Percentiles rank a stretch among this genome's conserved stretches.
These are phyloP conservation scores for Macaranga tanarius DNA, from an alignment of 441 rosid genomes.

Conservation along the genomic window DNA sequence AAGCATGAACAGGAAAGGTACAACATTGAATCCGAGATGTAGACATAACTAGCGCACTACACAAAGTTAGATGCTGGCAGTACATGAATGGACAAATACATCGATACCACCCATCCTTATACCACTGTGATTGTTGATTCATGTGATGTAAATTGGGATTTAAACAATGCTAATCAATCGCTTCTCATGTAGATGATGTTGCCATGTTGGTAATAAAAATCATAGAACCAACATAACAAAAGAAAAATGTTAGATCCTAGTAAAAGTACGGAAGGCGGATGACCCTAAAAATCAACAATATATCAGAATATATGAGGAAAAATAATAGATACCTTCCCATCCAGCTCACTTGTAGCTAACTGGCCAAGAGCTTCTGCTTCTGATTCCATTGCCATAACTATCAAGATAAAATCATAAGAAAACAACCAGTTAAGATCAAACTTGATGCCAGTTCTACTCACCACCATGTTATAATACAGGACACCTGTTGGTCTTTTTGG, in stretches of 20 bases:
- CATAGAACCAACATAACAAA: neutral
- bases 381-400: slow-evolving; percentile 80
- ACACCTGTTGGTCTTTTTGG: neutral
- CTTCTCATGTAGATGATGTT: neutral
- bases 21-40: neutral
- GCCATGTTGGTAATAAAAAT: neutral
- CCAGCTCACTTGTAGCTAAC: slow-evolving; percentile 65
- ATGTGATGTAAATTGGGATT: neutral
- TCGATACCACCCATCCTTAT: neutral
- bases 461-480: neutral
- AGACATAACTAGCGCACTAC: neutral
- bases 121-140: neutral
- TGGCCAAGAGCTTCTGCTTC: slow-evolving; percentile 76
- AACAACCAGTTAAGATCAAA: slow-evolving; percentile 15
- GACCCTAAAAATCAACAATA: neutral
- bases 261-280: neutral
- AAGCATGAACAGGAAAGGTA: neutral
- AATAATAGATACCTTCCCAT: slow-evolving; percentile 55
- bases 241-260: neutral
- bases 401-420: slow-evolving; percentile 13
- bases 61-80: neutral
- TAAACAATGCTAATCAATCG: neutral
- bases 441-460: slow-evolving; percentile 4
- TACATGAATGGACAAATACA: neutral
- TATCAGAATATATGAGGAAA: slow-evolving; percentile 2